These are phyloP conservation scores for Barbatosphaeria neglecta DNA, from an alignment of 495 filamentous ascomycete genomes.

Conservation along the genomic window DNA sequence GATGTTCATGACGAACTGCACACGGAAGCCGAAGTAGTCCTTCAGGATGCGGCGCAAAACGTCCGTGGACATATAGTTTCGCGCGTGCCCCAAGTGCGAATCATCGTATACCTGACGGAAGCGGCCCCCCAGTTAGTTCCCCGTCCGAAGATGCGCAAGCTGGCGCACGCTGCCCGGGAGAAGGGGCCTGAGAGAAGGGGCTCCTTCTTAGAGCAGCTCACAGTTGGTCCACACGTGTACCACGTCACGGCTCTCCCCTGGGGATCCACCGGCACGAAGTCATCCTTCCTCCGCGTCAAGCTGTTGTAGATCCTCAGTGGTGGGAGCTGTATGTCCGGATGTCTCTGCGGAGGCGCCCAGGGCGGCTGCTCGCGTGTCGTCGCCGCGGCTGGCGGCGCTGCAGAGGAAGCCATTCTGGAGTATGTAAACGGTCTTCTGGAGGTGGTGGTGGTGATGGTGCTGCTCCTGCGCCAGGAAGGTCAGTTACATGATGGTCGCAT, in stretches of 20 bases:
- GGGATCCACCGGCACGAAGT: conserved; percentile 57
- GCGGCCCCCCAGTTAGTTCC: no score
- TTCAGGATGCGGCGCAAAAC: conserved; percentile 65
- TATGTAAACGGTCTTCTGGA: neutral
- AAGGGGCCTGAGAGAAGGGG: neutral
- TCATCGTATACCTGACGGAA: conserved; percentile 64
- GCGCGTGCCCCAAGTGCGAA: conserved; percentile 63
- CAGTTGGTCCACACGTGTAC: conserved; percentile 73
- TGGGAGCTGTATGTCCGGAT: conserved; percentile 9
- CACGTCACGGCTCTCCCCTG: conserved; percentile 48
- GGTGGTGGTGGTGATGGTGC: neutral
- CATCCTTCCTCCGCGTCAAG: conserved; percentile 52
- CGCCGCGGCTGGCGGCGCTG: neutral
- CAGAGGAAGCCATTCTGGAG: conserved; percentile 7
- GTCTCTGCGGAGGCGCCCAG: conserved; percentile 11
- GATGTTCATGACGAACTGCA: conserved; percentile 76
- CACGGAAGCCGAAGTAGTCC: conserved; percentile 65
- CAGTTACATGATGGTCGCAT: neutral
- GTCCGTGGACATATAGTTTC: conserved; percentile 76
- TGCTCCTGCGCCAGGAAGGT: neutral
- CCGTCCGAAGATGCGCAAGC: no score
- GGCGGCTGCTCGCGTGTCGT: conserved; percentile 12
- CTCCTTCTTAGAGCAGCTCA: neutral
- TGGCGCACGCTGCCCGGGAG: no score
- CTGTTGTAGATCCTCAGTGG: conserved; percentile 51